These are phyloP conservation scores for Trichothecium roseum DNA, from an alignment of 2,329 filamentous ascomycete genomes.

Conservation along the genomic window DNA sequence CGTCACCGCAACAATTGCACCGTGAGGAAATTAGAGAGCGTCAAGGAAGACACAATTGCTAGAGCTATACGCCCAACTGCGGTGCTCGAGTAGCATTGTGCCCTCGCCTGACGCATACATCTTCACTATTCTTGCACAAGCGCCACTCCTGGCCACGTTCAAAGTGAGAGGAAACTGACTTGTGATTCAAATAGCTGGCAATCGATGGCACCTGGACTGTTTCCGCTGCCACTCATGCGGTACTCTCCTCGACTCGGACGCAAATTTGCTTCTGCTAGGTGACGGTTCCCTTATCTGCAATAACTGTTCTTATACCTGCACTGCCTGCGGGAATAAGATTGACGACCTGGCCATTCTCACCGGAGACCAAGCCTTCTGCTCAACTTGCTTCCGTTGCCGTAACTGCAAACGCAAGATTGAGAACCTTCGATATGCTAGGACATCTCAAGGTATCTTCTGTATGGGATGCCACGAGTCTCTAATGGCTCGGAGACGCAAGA, in stretches of 20 bases:
- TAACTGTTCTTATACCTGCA: constrained; percentile 98
- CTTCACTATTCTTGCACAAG: no score
- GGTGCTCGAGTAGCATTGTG: no score
- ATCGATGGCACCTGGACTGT: constrained; percentile 98
- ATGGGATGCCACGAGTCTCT: constrained; percentile 98
- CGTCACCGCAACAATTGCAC: constrained; percentile 15
- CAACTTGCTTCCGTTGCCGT: constrained; percentile 90
- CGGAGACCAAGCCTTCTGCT: constrained; percentile 95
- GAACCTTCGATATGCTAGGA: constrained; percentile 93
- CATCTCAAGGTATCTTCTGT: constrained; percentile 97
- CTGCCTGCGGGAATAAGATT: constrained; percentile 92
- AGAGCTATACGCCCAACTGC: no score
- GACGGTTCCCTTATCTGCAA: constrained; percentile 98
- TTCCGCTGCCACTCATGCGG: constrained; percentile 95
- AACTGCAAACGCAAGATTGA: constrained; percentile 99
- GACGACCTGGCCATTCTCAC: constrained; percentile 96
- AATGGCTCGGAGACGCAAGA: constrained; percentile 86
- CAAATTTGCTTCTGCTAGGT: constrained; percentile 90
- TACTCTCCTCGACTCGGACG: constrained; percentile 94
- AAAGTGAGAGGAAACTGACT: no score
- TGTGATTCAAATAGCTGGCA: constrained; percentile 55
- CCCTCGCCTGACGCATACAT: no score
- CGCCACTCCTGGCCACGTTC: no score
- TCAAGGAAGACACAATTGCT: no score
- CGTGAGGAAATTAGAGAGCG: not conserved